These are phyloP conservation scores for Macrophomina pseudophaseolina DNA, from an alignment of 2,329 filamentous ascomycete genomes.

Conservation along the genomic window DNA sequence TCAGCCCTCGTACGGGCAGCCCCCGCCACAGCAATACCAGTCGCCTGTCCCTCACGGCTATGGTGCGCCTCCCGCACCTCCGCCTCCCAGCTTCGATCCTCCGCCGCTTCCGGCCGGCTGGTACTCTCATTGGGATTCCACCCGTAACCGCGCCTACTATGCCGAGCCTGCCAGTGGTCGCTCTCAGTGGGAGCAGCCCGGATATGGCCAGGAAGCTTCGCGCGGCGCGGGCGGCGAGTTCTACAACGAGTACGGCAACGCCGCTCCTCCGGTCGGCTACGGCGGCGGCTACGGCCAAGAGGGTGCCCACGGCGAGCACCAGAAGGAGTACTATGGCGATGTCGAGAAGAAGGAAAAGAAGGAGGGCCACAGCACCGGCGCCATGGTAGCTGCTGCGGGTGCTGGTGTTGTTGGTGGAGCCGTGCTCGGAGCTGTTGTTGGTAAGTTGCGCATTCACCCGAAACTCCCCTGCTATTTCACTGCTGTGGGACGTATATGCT, in stretches of 20 bases:
- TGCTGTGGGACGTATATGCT: background rate
- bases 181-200: slow-evolving; percentile 68
- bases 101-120: slow-evolving; percentile 63
- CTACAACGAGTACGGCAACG: slow-evolving; percentile 27
- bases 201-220: slow-evolving; percentile 37
- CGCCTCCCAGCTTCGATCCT: slow-evolving; percentile 48
- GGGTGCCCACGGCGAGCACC: slow-evolving; percentile 26
- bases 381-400: slow-evolving; percentile 61
- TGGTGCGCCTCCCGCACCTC: slow-evolving; percentile 35
- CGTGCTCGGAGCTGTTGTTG: slow-evolving; percentile 59
- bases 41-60: slow-evolving; percentile 28
- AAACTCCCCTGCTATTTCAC: background rate
- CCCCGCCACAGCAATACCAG: slow-evolving; percentile 33
- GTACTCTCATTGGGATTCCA: slow-evolving; percentile 67
- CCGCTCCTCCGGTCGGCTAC: slow-evolving; percentile 23
- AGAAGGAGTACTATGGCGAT: slow-evolving; percentile 30
- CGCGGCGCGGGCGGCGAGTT: slow-evolving; percentile 25
- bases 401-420: slow-evolving; percentile 66
- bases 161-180: slow-evolving; percentile 65
- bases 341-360: slow-evolving; percentile 41
- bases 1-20: slow-evolving; percentile 34
- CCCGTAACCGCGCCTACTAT: slow-evolving; percentile 68
- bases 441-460: slow-evolving; percentile 47
- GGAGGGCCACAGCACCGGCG: slow-evolving; percentile 53
- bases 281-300: slow-evolving; percentile 27